Evolutionary conservation across 257 asterid species (phyloP), one percentile per base, ranked within the genome.

Genomic region (Rehmannia glutinosa): DNA sequence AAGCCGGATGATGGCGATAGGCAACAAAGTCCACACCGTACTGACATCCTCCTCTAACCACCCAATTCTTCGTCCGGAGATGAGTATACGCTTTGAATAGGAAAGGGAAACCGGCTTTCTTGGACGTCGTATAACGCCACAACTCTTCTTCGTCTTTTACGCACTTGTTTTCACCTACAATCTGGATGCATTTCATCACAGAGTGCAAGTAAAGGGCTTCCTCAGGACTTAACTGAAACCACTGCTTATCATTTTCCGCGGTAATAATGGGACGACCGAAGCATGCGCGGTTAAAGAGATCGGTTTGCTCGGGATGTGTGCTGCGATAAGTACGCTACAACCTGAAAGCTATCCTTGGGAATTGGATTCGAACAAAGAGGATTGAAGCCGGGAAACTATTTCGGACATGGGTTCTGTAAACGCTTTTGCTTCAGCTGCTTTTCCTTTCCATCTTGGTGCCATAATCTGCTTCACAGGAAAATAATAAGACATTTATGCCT

Each of bases 21-120:
- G 94, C 96, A 10, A 91, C 91, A 57, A 86, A 91, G 80, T 91
- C 96, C 2, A 82, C 91, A 8, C 97, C 96, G 19, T 84, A 88
- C 62, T 82, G 93, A 1, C 82, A 80, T 23, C 96, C 96, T 0
- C 81, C 72, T 65, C 85, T 80, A 51, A 86, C 89, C 53, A 90
- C 94, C 97, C 97, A 91, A 53, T 88, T 88, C 78, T 91, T 91
- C 66, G 55, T 54, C 10, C 98, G 86, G 45, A 92, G 98, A 81
- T 87, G 96, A 35, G 81, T 73, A 78, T 87, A 92, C 0, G 82
- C 96, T 76, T 76, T 85, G 59, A 62, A 82, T 7, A 81, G 25
- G 55, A 68, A 20, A 0, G 83, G 72, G 68, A 90, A 87, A 16
- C 59, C 61, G 12, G 69, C 69, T 52, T 35, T 80, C 73, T 73